These are phyloP conservation scores for Populus simonii DNA, from an alignment of 345 rosid species.

Conservation along the genomic window DNA sequence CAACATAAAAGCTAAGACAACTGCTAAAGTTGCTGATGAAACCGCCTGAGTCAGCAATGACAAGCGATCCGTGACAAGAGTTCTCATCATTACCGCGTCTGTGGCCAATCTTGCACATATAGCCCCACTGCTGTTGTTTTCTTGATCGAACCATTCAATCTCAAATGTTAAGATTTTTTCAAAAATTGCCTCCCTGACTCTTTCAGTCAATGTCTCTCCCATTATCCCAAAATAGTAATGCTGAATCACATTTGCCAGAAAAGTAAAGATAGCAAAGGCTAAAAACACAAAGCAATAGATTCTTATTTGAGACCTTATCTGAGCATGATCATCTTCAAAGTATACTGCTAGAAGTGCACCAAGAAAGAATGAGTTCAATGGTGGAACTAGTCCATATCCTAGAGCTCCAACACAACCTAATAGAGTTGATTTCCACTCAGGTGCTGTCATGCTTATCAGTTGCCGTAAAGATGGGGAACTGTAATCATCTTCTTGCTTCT, in stretches of 20 bases:
- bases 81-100: slow-evolving; percentile 29
- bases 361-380: slow-evolving; percentile 19
- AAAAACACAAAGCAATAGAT: slow-evolving; percentile 26
- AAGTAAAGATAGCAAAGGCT: slow-evolving; percentile 14
- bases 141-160: slow-evolving; percentile 41
- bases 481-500: slow-evolving; percentile 4
- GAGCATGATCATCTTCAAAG: slow-evolving; percentile 12
- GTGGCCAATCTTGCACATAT: slow-evolving; percentile 32
- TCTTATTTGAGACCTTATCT: slow-evolving; percentile 20
- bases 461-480: slow-evolving; percentile 16
- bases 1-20: slow-evolving; percentile 17
- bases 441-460: slow-evolving; percentile 21
- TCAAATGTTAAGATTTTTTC: slow-evolving; percentile 32
- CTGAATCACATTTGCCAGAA: slow-evolving; percentile 31
- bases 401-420: slow-evolving; percentile 28
- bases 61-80: slow-evolving; percentile 27
- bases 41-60: slow-evolving; percentile 30
- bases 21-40: slow-evolving; percentile 21
- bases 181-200: slow-evolving; percentile 26
- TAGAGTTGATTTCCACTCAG: slow-evolving; percentile 29
- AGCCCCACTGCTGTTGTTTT: slow-evolving; percentile 33
- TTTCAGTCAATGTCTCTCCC: slow-evolving; percentile 32
- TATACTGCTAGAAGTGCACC: slow-evolving; percentile 27
- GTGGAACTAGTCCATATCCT: slow-evolving; percentile 23
- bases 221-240: slow-evolving; percentile 35